These are phyloP conservation scores for Solanum chacoense DNA, from an alignment of 305 asterid genomes.

Conservation along the genomic window DNA sequence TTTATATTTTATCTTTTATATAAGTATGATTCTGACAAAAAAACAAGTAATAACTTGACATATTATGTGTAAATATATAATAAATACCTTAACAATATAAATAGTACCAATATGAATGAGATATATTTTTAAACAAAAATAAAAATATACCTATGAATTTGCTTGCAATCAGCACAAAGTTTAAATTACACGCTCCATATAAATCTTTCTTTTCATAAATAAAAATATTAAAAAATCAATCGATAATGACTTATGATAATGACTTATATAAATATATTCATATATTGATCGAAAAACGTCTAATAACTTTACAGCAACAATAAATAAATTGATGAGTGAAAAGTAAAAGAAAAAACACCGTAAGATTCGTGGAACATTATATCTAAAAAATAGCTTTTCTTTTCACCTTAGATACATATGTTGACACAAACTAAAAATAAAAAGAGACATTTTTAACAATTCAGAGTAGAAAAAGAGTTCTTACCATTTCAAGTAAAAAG, in stretches of 20 bases:
- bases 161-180: background rate
- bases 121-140: no score
- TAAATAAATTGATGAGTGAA: background rate
- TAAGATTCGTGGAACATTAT: background rate
- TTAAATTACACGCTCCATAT: background rate
- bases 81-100: background rate
- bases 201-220: background rate
- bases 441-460: background rate
- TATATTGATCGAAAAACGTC: background rate
- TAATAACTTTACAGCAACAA: background rate
- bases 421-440: background rate
- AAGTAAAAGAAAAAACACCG: background rate
- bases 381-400: background rate
- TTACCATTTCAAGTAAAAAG: background rate
- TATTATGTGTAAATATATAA: background rate
- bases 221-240: background rate
- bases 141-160: no score
- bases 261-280: background rate
- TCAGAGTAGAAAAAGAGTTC: background rate
- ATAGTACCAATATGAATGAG: background rate
- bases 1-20: no score
- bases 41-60: background rate
- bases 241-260: background rate
- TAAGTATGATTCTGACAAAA: background rate
- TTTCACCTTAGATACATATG: background rate